Base-by-base conservation (phyloP, 257 asterid genomes). In the Ajuga chamaepitys region DNA sequence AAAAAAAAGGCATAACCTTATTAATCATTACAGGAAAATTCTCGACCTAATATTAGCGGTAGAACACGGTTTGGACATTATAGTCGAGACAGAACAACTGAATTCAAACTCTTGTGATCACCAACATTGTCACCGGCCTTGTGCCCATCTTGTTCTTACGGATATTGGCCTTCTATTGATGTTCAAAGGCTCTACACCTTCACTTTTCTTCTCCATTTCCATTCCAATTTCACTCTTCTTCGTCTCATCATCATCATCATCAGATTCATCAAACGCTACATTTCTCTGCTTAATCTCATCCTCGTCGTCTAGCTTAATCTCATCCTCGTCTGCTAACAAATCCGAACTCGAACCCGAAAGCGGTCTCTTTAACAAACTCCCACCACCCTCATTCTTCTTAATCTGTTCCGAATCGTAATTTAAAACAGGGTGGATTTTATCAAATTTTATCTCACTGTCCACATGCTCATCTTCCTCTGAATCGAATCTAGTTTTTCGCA, bases 271-370 rank as follows among this genome's bases (percentile, higher is more conserved):
- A 40, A 75, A 84, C 22, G 40, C 68, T 6, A 52, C 28, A 10
- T 59, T 72, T 17, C 25, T 70, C 53, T 66, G 53, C 70, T 68
- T 68, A 41, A 28, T 73, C 52, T 61, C 64, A 0, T 47, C 63
- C 67, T 68, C 81, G 3, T 64, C 74, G 21, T 66, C 68, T 9
- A 13, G 53, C 25, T 59, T 70, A 35, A 60, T 61, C 35, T 41
- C 70, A 8, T 44, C 47, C 7, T 57, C 50, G 4, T 75, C 71
- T 7, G 80, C 84, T 9, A 20, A 53, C 2, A 84, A 78, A 62
- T 82, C 87, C 56, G 79, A 71, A 74, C 87, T 90, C 22, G 88
- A 77, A 54, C 5, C 62, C 18, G 91, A 83, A 41, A 64, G 21
- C 2, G 88, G 73, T 57, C 78, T 74, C 54, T 59, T 75, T 32